phyloP scores from a whole-genome alignment of 768 basidiomycete genomes.

The Collybia sp. region DNA sequence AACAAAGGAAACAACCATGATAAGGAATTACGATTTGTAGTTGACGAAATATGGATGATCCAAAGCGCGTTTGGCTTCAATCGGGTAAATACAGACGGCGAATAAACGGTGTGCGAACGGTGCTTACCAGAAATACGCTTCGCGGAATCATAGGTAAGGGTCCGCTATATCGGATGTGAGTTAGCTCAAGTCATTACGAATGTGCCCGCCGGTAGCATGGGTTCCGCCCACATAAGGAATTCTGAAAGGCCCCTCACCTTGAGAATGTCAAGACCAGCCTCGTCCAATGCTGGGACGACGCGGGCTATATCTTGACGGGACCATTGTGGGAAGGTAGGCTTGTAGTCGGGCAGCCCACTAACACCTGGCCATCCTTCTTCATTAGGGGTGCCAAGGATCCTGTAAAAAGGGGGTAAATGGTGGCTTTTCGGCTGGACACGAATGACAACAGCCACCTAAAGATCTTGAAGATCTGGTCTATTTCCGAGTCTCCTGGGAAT shows the following conservation, averaged over 20 bases:
- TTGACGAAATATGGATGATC: slow-evolving; percentile 45
- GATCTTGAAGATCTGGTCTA: slow-evolving; percentile 99
- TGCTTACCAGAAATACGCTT: slow-evolving; percentile 85
- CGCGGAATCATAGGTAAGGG: slow-evolving; percentile 83
- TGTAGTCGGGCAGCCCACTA: slow-evolving; percentile 86
- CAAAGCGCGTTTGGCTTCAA: slow-evolving; percentile 52
- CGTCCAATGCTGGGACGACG: slow-evolving; percentile 69
- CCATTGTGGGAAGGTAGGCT: slow-evolving; percentile 97
- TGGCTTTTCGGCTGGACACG: background rate
- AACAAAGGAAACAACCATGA: background rate
- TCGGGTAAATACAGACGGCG: slow-evolving; percentile 38
- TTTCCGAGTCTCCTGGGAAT: slow-evolving; percentile 99
- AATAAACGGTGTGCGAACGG: background rate
- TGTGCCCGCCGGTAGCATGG: background rate
- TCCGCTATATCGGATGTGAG: slow-evolving; percentile 36
- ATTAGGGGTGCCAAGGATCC: slow-evolving; percentile 90
- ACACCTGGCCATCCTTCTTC: slow-evolving; percentile 94
- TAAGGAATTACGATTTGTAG: slow-evolving; percentile 20
- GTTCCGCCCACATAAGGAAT: too few relatives aligned
- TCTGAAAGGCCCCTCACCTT: slow-evolving; percentile 37
- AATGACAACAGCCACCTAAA: slow-evolving; percentile 64
- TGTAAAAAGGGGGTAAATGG: slow-evolving; percentile 22
- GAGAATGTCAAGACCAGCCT: slow-evolving; percentile 75
- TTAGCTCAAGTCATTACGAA: background rate
- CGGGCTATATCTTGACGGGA: slow-evolving; percentile 63